phyloP scores from a whole-genome alignment of 1,139 yeast genomes.

The Yamadazyma jaroonii region DNA sequence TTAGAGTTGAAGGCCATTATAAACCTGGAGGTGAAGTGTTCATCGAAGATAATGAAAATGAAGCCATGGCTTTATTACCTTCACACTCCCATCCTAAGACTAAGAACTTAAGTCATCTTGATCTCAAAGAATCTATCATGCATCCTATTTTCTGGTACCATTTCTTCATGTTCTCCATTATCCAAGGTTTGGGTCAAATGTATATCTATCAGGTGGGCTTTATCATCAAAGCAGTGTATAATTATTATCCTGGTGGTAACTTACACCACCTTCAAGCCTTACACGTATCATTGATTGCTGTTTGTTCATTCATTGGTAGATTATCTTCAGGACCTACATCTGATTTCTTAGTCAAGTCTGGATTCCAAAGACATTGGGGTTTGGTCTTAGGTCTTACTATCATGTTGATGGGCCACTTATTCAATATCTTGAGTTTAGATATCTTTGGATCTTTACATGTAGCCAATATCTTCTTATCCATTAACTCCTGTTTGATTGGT shows the following conservation, averaged over 20 bases:
- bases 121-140: slow-evolving; percentile 17
- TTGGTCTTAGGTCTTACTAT: slow-evolving; percentile 49
- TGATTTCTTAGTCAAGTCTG: slow-evolving; percentile 51
- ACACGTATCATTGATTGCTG: slow-evolving; percentile 70
- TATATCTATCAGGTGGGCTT: slow-evolving; percentile 76
- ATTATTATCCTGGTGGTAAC: slow-evolving; percentile 21
- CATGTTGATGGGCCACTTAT: slow-evolving; percentile 38
- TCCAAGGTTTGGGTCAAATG: slow-evolving; percentile 77
- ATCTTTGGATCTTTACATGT: slow-evolving; percentile 21
- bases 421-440: slow-evolving; percentile 32
- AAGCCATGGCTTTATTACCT: slow-evolving; percentile 12
- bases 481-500: slow-evolving; percentile 64
- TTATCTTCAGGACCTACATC: slow-evolving; percentile 67
- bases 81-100: slow-evolving; percentile 5
- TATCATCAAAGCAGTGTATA: slow-evolving; percentile 52
- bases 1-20: slow-evolving; percentile 29
- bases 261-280: slow-evolving; percentile 54
- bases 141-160: slow-evolving; percentile 45
- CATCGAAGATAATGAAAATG: slow-evolving; percentile 8
- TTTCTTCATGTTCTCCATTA: slow-evolving; percentile 53
- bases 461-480: slow-evolving; percentile 33
- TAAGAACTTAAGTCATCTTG: slow-evolving; percentile 14
- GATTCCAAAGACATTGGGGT: slow-evolving; percentile 69
- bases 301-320: slow-evolving; percentile 67
- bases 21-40: slow-evolving; percentile 11